Evolutionary conservation across 2,329 filamentous ascomycete species (phyloP), one percentile per base, ranked within the genome.

Genomic region (Aspergillus ibericus): DNA sequence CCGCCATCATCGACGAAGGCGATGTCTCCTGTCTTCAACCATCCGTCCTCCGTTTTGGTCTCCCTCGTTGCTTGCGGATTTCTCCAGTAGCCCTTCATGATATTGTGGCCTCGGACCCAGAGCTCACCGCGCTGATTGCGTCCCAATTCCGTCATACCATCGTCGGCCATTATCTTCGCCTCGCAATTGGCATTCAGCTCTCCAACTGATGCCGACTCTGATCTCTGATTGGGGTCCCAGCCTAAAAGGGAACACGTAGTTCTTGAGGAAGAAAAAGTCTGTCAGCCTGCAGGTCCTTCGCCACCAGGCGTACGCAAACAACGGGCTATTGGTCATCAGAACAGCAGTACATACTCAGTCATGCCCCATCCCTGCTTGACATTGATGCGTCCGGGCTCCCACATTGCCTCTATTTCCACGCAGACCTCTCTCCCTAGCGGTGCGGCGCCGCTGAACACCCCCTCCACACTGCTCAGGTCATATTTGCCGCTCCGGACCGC

Each of bases 281-380:
- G 18, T 63, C 58, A 60, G 57, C 22, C 25, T 56, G 50, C 44
- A 15, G 20, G 32, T 38, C 49, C 42, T 34, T 50, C 47, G 55
- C 57, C 32, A 55, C 42, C 35, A 59, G 38, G 53, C 7, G 13
- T 42, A 42, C 38, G 20, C 18, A 22, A 42, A 20, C 7, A 42
- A 20, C 20, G 38, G 38, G 38, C 22, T 18, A 22, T 42, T 18
- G 18, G 34, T n/a, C 13, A 18, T 12, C 5, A 38, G n/a, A 50
- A 35, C 4, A 16, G 16, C 12, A 56, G 46, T 55, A 62, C 77
- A 71, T 68, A 79, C 75, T 95, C 91, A 1, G 91, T 95, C 91
- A 96, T 93, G 5, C 92, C 92, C 89, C 90, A 96, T 4, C 90
- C 91, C 73, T 93, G 91, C 69, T 82, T 83, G 27, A 87, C 70